Conservation (phyloP, 1,139 yeast genomes). For the Suhomyces yuchorum region DNA sequence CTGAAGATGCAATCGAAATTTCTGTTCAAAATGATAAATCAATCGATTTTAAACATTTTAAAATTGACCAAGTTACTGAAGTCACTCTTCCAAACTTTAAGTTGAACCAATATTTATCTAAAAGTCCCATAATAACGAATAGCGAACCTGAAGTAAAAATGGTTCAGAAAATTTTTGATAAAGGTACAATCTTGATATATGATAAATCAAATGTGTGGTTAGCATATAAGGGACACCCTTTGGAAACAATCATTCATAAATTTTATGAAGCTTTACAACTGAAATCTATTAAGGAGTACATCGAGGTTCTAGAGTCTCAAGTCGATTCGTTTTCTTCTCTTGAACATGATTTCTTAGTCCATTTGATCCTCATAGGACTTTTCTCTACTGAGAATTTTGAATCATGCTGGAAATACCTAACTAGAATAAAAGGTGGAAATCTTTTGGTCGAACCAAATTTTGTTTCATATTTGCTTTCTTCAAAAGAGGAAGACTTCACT, state of each 20-base stretch:
- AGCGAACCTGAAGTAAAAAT: neutral
- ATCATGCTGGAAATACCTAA: constrained; percentile 14
- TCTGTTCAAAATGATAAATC: neutral
- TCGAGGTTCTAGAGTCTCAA: constrained; percentile 8
- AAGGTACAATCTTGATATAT: constrained; percentile 17
- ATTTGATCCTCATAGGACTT: constrained; percentile 15
- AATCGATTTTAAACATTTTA: neutral
- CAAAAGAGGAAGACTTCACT: neutral
- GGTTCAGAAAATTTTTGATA: constrained; percentile 1
- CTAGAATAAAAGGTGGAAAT: constrained; percentile 17
- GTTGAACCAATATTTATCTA: constrained; percentile 10
- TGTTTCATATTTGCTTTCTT: constrained; percentile 14
- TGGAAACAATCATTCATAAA: constrained; percentile 10
- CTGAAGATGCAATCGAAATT: neutral
- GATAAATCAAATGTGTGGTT: constrained; percentile 20
- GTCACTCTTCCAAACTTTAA: constrained; percentile 10
- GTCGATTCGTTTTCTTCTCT: constrained; percentile 14
- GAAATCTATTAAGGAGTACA: constrained; percentile 2
- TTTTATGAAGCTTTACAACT: constrained; percentile 2
- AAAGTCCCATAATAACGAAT: constrained; percentile 3
- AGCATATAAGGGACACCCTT: constrained; percentile 14
- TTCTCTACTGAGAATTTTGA: constrained; percentile 12
- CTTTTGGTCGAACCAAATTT: constrained; percentile 21
- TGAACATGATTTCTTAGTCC: constrained; percentile 17
- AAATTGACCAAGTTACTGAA: constrained; percentile 6